These are phyloP conservation scores for Fragaria vesca DNA, from an alignment of 306 rosid genomes.

Conservation along the genomic window DNA sequence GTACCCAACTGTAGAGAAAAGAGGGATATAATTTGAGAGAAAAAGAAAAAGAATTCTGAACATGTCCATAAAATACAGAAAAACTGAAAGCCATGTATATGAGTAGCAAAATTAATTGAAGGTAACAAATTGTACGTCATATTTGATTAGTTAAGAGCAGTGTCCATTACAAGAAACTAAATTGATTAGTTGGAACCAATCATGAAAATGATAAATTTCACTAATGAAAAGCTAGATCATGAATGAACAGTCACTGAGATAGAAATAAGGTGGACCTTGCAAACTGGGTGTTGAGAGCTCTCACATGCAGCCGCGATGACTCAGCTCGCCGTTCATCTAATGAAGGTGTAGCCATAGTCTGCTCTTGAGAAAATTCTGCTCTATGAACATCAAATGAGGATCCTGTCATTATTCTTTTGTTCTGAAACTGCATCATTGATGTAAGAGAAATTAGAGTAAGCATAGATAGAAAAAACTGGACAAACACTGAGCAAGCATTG, in stretches of 20 bases:
- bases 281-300: conserved; percentile 97
- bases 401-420: conserved; percentile 82
- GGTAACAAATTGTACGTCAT: neutral
- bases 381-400: conserved; percentile 65
- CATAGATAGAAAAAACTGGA: conserved; percentile 14
- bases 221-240: conserved; percentile 10
- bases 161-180: neutral
- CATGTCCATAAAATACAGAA: conserved; percentile 2
- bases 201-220: neutral
- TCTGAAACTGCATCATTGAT: conserved; percentile 63
- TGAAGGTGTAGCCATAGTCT: conserved; percentile 32
- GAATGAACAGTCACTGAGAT: conserved; percentile 13
- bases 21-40: conserved; percentile 13
- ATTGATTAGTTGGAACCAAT: neutral
- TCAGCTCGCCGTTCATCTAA: conserved; percentile 73
- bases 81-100: neutral
- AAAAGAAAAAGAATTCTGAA: conserved; percentile 5
- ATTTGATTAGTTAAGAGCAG: neutral
- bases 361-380: conserved; percentile 72
- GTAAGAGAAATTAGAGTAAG: conserved; percentile 24
- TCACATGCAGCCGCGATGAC: conserved; percentile 92
- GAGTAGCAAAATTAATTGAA: neutral
- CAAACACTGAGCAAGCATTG: neutral
- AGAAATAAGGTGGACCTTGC: conserved; percentile 70
- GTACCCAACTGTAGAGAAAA: conserved; percentile 81